Conservation (phyloP, 2,329 filamentous ascomycete species). For the Beauveria sp. region DNA sequence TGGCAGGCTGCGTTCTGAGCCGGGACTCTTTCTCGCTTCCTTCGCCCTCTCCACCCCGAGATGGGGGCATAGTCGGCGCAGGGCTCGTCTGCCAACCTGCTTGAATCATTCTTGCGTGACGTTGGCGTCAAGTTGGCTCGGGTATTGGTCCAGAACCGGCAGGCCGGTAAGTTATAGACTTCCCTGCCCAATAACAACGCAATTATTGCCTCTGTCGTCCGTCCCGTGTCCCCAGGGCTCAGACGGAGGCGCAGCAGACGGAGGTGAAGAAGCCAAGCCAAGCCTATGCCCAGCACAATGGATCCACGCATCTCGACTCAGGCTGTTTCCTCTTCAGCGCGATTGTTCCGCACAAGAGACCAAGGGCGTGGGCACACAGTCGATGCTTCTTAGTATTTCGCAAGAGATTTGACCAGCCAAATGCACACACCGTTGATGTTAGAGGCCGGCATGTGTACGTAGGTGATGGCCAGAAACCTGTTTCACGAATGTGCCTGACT, state of each 20-base stretch:
- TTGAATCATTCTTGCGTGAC: neutral
- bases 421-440: neutral
- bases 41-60: neutral
- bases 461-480: neutral
- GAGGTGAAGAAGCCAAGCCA: neutral
- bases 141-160: neutral
- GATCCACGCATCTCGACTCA: neutral
- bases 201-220: neutral
- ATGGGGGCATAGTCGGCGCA: neutral
- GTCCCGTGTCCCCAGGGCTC: neutral
- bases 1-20: conserved; percentile 7
- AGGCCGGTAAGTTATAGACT: neutral
- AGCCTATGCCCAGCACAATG: neutral
- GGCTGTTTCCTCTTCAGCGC: neutral
- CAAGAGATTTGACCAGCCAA: neutral
- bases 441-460: neutral
- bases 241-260: neutral
- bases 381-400: neutral
- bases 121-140: neutral
- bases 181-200: neutral
- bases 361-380: neutral
- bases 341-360: neutral
- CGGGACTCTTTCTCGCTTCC: neutral
- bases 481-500: neutral
- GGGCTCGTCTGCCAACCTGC: neutral